These are phyloP conservation scores for Podospora pseudoanserina DNA, from an alignment of 495 filamentous ascomycete species.

Conservation along the genomic window DNA sequence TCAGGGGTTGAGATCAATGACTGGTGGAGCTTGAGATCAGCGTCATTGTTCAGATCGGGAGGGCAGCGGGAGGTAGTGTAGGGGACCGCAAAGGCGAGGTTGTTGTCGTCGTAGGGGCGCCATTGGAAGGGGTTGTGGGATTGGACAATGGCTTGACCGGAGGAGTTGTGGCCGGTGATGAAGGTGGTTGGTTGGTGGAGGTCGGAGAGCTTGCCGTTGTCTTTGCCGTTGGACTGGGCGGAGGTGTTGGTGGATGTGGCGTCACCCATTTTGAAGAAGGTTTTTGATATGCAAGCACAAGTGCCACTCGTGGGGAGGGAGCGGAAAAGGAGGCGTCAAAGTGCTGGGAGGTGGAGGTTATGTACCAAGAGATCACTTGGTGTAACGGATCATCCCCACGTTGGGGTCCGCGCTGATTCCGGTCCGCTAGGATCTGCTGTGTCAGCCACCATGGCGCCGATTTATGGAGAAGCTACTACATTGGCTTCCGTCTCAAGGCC, in stretches of 20 bases:
- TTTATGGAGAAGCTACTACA: not conserved
- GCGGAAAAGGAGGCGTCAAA: not conserved
- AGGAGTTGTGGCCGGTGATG: conserved; percentile 38
- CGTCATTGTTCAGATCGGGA: conserved; percentile 46
- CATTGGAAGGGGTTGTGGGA: conserved; percentile 31
- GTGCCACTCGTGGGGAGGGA: not conserved
- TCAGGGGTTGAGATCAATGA: conserved; percentile 27
- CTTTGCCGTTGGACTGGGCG: not conserved
- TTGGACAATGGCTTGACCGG: conserved; percentile 39
- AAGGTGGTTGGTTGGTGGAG: conserved; percentile 38
- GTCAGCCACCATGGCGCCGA: not conserved
- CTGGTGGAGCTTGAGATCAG: conserved; percentile 47
- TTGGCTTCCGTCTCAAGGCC: not conserved
- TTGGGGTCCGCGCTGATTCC: conserved; percentile 5
- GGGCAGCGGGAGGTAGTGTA: conserved; percentile 57
- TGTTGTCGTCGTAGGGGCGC: conserved; percentile 28
- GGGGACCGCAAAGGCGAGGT: conserved; percentile 34
- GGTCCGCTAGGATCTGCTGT: not conserved
- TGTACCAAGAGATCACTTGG: not conserved
- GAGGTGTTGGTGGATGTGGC: not conserved
- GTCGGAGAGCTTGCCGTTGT: conserved; percentile 27
- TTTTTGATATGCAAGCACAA: not conserved
- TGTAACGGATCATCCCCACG: conserved; percentile 7
- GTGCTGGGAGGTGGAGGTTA: not conserved
- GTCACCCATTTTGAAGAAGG: conserved; percentile 21